Percentiles rank a stretch among this genome's conserved stretches.
These are phyloP conservation scores for Bacidia rubella DNA, from an alignment of 495 filamentous ascomycete species.

Conservation along the genomic window DNA sequence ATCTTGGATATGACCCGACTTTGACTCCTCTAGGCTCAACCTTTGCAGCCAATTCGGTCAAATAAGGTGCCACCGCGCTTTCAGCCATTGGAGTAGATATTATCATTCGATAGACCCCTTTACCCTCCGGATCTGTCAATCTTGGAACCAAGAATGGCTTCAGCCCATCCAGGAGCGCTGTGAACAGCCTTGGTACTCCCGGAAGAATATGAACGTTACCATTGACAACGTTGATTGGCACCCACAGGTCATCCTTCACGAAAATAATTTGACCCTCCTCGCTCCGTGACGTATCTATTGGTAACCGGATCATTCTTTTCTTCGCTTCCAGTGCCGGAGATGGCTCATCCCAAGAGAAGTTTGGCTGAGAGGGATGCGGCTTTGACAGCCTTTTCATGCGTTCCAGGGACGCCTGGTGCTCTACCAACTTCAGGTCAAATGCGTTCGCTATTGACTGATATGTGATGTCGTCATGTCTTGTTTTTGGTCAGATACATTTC, in stretches of 20 bases:
- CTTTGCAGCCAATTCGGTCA: constrained; percentile 62
- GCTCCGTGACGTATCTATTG: constrained; percentile 50
- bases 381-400: constrained; percentile 74
- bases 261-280: constrained; percentile 59
- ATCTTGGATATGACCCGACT: constrained; percentile 91
- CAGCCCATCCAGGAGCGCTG: constrained; percentile 59
- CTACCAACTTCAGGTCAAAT: constrained; percentile 58
- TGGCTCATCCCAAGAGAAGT: constrained; percentile 76
- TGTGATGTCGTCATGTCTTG: constrained; percentile 91
- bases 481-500: neutral
- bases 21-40: constrained; percentile 66
- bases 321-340: constrained; percentile 66
- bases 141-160: constrained; percentile 55
- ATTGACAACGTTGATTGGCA: constrained; percentile 75
- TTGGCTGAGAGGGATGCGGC: constrained; percentile 52
- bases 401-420: constrained; percentile 61
- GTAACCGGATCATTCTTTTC: constrained; percentile 79
- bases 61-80: constrained; percentile 66
- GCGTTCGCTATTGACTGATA: constrained; percentile 88
- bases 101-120: constrained; percentile 60
- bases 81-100: constrained; percentile 80
- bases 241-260: constrained; percentile 72
- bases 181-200: constrained; percentile 76
- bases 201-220: constrained; percentile 90
- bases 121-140: constrained; percentile 62